Base-by-base conservation (phyloP, 176 grass and related monocot genomes). In the Carex scoparia region DNA sequence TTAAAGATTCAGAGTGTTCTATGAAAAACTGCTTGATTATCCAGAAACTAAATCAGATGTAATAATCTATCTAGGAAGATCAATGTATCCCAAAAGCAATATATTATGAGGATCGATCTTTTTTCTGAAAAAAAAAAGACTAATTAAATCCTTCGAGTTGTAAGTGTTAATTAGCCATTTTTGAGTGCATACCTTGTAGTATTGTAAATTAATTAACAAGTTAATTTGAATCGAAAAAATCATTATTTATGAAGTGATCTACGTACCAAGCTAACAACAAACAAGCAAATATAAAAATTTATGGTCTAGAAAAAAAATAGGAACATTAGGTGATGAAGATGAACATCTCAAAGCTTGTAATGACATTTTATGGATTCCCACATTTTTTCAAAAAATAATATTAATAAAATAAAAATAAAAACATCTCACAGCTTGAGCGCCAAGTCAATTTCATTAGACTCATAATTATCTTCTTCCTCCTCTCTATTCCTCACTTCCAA, bases 391-490 rank as follows among this genome's bases (percentile, higher is more conserved):
- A 10, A 11, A 51, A 51, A 10, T 1, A 51, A 23, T 23, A 23
- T 23, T 23, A 23, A 23, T 23, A 10, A 11, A 0, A 11, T 11
- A 51, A 2, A 51, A 10, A 10, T 10, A 11, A 51, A 51, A 51
- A 10, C 48, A 51, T 51, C 48, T 79, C 12, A 79, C 8, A 79
- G 54, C 56, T 79, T 79, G 15, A 79, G 76, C 0, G 37, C 56
- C 3, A 79, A 28, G 76, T 79, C 76, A 79, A 79, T 79, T n/a
- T 79, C 76, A 60, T 60, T 27, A 72, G 69, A 10, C 3, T 48
- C 6, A 15, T 79, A 38, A 4, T 79, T 10, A 13, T 60, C 76
- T 9, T 60, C 76, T 59, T 78, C 44, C 15, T 5, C n/a, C 46
- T 57, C 75, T 79, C 4, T 59, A 9, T 79, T 79, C 11, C 28